Base-by-base conservation (phyloP, 2,329 filamentous ascomycete species). In the Aspergillus sp. region DNA sequence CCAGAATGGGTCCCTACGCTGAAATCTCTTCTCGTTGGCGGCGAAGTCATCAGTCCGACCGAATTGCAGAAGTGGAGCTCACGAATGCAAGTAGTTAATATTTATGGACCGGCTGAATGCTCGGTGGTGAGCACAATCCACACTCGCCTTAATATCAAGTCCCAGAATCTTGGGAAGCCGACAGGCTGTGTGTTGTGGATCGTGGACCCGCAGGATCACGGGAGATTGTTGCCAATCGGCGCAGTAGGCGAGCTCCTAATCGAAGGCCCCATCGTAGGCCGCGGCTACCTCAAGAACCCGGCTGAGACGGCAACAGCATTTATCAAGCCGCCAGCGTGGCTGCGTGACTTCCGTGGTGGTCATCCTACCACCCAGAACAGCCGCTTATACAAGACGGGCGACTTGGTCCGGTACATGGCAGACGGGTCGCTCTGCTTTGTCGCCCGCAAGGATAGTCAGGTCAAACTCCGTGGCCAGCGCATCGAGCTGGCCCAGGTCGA, bases 401-500 rank as follows among this genome's bases (percentile, higher is more conserved):
- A 69, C 47, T 36, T 69, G 22, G 63, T 63, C 4, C 53, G 59
- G 10, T 55, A 56, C 22, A 16, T 32, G 16, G 65, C 69, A 7
- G 73, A 77, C 56, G 75, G 54, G 2, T 73, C 12, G 70, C 67
- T 12, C 65, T 75, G 57, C 52, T 71, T 60, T 47, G 18, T 85
- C 11, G 84, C 85, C 2, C 79, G 87, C 32, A 89, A 71, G 20
- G 59, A 59, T 47, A 56, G 49, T 16, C 56, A 59, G 54, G 54
- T 62, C 47, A 62, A 62, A 46, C 72, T 88, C 18, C 77, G 78
- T 3, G 88, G 88, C 22, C 85, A 83, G 64, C 76, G 86, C 49
- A 81, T 87, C 49, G 88, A 85, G 73, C 78, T 85, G 57, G 77
- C 71, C 42, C 79, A 77, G 65, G 77, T 77, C 54, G 81, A 73